These are phyloP conservation scores for Jacaranda copaia DNA, from an alignment of 257 asterid genomes.

Conservation along the genomic window DNA sequence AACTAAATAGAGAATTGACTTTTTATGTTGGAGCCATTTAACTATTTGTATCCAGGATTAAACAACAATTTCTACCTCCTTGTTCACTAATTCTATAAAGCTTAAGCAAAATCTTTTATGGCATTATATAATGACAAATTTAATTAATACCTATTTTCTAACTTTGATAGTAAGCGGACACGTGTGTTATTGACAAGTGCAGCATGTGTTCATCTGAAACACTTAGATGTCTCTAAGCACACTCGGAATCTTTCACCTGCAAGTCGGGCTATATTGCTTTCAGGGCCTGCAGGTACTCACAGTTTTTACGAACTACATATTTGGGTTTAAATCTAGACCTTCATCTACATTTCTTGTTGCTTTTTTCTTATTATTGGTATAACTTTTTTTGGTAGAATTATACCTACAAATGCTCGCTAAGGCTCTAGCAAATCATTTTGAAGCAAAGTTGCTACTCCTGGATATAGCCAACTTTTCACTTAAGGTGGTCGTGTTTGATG, in stretches of 20 bases:
- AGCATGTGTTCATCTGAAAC: constrained; percentile 79
- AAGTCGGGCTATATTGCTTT: constrained; percentile 83
- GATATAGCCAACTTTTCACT: constrained; percentile 80
- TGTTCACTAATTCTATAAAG: constrained; percentile 8
- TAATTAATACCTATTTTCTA: constrained; percentile 28
- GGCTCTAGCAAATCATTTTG: constrained; percentile 86
- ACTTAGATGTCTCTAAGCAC: constrained; percentile 79
- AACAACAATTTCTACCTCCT: neutral
- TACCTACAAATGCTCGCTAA: constrained; percentile 82
- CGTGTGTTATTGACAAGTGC: constrained; percentile 71
- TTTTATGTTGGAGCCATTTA: neutral
- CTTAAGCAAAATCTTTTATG: constrained; percentile 26
- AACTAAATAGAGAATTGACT: neutral
- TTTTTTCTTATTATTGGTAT: neutral
- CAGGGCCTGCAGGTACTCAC: constrained; percentile 82
- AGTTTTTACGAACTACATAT: constrained; percentile 16
- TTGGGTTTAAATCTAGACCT: neutral
- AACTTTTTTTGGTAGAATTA: constrained; percentile 51
- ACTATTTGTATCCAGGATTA: neutral
- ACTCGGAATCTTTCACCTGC: constrained; percentile 89
- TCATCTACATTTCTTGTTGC: neutral
- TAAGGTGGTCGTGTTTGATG: constrained; percentile 58
- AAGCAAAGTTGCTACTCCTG: constrained; percentile 78
- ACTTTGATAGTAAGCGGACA: constrained; percentile 70
- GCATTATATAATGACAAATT: constrained; percentile 16